phyloP scores from a whole-genome alignment of 345 rosid species.

The Populus tremula region DNA sequence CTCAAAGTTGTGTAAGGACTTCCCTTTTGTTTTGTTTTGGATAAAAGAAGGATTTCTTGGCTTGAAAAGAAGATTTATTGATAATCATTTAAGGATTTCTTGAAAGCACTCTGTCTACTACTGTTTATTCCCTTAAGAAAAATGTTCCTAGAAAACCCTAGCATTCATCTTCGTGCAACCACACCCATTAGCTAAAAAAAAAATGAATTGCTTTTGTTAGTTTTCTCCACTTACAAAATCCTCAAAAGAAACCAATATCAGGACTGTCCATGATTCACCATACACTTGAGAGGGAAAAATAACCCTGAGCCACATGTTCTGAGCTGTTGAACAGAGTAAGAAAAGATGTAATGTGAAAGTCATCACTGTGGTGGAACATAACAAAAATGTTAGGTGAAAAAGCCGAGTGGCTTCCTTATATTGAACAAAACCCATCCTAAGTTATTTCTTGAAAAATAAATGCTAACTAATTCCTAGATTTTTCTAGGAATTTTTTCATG shows the following conservation, averaged over 20 bases:
- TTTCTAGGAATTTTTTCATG: background rate
- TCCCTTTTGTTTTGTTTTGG: background rate
- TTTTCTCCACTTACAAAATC: background rate
- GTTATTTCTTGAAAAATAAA: background rate
- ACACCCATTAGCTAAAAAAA: background rate
- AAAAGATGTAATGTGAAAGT: background rate
- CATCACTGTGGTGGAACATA: background rate
- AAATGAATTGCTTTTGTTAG: background rate
- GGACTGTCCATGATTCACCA: background rate
- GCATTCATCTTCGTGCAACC: background rate
- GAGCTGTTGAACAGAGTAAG: background rate
- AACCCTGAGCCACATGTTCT: background rate
- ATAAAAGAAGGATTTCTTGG: background rate
- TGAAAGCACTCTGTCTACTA: background rate
- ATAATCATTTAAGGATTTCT: background rate
- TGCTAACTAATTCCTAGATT: background rate
- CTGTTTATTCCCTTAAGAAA: background rate
- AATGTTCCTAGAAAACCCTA: background rate
- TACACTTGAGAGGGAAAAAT: background rate
- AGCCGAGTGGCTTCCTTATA: background rate
- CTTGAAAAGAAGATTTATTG: background rate
- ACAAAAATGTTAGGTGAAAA: background rate
- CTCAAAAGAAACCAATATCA: background rate
- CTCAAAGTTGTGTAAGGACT: constrained; percentile 72
- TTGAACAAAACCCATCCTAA: background rate